Evolutionary conservation across 805 yeast species (phyloP).

Genomic region (Nakazawaea ernobii): DNA sequence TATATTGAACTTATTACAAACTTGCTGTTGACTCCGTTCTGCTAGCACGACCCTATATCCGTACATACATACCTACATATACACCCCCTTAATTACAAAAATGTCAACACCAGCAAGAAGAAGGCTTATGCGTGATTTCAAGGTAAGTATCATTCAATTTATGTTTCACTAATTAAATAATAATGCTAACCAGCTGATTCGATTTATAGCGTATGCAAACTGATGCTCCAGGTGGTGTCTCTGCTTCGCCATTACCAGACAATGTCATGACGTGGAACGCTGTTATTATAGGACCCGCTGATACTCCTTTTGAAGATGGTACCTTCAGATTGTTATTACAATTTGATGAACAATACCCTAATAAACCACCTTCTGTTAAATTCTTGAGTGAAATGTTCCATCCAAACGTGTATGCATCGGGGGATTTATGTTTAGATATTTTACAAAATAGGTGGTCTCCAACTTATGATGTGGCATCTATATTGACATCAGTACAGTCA

Average conservation of each 20-base stretch:
- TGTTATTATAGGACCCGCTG: slow-evolving; percentile 94
- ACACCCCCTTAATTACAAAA: neutral
- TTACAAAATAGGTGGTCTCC: slow-evolving; percentile 98
- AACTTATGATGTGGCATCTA: slow-evolving; percentile 94
- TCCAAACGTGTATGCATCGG: slow-evolving; percentile 93
- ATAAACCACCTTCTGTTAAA: slow-evolving; percentile 91
- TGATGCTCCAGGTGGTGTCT: slow-evolving; percentile 97
- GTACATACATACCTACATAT: too few relatives aligned
- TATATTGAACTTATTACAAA: too few relatives aligned
- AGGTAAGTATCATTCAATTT: slow-evolving; percentile 38
- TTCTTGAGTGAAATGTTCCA: slow-evolving; percentile 95
- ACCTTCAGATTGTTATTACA: slow-evolving; percentile 82
- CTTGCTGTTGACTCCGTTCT: neutral
- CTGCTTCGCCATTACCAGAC: slow-evolving; percentile 95
- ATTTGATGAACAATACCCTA: slow-evolving; percentile 96
- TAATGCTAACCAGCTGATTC: neutral
- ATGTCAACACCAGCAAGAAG: slow-evolving; percentile 99
- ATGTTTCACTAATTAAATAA: neutral
- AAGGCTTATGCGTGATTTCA: slow-evolving; percentile 97
- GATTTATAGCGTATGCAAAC: slow-evolving; percentile 76
- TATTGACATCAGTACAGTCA: slow-evolving; percentile 87
- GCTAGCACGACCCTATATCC: neutral
- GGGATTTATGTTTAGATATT: slow-evolving; percentile 93
- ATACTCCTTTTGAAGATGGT: slow-evolving; percentile 97
- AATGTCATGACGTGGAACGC: slow-evolving; percentile 99